phyloP scores from a whole-genome alignment of 768 basidiomycete genomes.

The Rhodotorula babjevae region DNA sequence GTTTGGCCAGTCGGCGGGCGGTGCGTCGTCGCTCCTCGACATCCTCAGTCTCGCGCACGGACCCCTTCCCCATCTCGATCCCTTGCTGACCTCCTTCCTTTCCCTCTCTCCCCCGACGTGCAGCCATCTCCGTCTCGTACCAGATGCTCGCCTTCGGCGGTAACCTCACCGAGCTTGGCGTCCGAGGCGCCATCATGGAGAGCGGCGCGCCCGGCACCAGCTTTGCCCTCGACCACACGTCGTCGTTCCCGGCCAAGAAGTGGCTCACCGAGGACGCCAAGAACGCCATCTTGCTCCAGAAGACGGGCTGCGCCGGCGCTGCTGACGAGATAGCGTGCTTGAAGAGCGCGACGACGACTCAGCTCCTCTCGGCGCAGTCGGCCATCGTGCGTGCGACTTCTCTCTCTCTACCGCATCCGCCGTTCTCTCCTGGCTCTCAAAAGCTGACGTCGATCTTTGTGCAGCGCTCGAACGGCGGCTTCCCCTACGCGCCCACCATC shows the following conservation, averaged over 20 bases:
- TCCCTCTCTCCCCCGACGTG: background rate
- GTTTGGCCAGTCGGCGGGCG: constrained; percentile 22
- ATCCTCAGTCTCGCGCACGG: too few species aligned
- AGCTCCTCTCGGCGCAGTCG: background rate
- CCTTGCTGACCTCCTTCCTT: too few species aligned
- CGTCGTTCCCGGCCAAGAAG: background rate
- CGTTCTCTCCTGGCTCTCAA: background rate
- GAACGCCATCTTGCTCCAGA: background rate
- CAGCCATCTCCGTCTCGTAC: constrained; percentile 14
- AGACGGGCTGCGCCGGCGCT: background rate
- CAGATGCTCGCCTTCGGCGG: constrained; percentile 26
- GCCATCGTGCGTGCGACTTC: background rate
- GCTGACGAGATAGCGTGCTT: background rate
- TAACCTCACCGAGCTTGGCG: constrained; percentile 10
- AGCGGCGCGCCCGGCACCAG: constrained; percentile 9
- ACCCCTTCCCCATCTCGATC: too few species aligned
- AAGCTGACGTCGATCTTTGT: too few species aligned
- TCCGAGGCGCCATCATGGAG: constrained; percentile 35
- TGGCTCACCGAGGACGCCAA: background rate
- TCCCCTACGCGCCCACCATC: background rate
- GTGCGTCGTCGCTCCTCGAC: background rate
- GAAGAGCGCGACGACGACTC: background rate
- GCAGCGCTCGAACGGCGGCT: background rate
- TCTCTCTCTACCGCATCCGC: too few species aligned
- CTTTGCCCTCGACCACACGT: constrained; percentile 6